phyloP scores from a whole-genome alignment of 2,329 filamentous ascomycete genomes.

The Colletotrichum cereale region DNA sequence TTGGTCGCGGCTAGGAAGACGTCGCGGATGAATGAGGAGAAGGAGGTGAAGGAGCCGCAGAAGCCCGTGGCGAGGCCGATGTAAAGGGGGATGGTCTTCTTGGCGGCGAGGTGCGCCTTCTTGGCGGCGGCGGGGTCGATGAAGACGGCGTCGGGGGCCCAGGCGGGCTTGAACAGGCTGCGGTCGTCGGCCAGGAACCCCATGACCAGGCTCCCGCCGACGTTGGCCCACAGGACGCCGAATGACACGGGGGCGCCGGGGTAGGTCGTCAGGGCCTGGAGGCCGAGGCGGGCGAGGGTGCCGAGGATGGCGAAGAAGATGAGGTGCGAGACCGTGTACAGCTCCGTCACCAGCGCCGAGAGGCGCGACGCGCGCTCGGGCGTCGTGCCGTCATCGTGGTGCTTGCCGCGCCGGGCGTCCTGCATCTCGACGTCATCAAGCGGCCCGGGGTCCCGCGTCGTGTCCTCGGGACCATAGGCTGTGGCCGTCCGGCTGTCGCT shows the following conservation, averaged over 20 bases:
- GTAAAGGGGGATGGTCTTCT: conserved; percentile 91
- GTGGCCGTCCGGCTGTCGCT: background rate
- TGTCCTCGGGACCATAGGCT: conserved; percentile 27
- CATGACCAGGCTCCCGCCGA: conserved; percentile 84
- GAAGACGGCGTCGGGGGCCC: conserved; percentile 59
- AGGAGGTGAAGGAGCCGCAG: conserved; percentile 91
- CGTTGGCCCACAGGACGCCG: conserved; percentile 87
- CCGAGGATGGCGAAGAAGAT: conserved; percentile 88
- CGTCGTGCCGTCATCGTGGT: background rate
- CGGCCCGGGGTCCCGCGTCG: conserved; percentile 1
- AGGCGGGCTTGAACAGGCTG: conserved; percentile 78
- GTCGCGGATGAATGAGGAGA: conserved; percentile 88
- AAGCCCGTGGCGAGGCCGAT: conserved; percentile 89
- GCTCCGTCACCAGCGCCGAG: conserved; percentile 66
- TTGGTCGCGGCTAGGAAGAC: conserved; percentile 84
- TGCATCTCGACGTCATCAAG: conserved; percentile 27
- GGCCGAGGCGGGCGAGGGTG: conserved; percentile 83
- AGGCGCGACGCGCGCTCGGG: conserved; percentile 42
- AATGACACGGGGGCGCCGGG: conserved; percentile 81
- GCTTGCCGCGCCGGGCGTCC: background rate
- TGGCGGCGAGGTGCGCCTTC: conserved; percentile 72
- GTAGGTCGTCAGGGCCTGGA: conserved; percentile 84
- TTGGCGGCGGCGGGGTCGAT: conserved; percentile 60
- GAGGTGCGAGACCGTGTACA: conserved; percentile 84
- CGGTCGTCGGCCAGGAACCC: conserved; percentile 87